Percentiles rank a stretch among this genome's conserved stretches.
These are phyloP conservation scores for Sugiyamaella valdiviana DNA, from an alignment of 805 yeast species.

Conservation along the genomic window DNA sequence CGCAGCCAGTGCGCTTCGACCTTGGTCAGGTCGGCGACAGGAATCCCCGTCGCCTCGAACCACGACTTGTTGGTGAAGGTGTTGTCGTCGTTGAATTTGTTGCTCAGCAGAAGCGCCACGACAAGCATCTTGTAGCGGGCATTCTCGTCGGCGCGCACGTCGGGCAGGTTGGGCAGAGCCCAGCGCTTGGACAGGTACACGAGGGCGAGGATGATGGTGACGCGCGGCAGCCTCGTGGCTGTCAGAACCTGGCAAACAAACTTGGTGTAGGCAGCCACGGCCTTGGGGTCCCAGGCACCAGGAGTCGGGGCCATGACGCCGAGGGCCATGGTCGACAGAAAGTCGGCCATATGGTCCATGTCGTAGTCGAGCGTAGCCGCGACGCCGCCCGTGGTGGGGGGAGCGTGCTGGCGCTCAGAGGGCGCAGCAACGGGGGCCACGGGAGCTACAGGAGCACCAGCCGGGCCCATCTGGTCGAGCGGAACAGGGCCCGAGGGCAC, in stretches of 20 bases:
- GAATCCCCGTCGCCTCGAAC: constrained; percentile 90
- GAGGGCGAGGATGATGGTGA: constrained; percentile 72
- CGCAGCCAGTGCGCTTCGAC: constrained; percentile 68
- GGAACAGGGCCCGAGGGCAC: constrained; percentile 13
- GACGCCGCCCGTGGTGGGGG: constrained; percentile 60
- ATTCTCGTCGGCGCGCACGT: constrained; percentile 25
- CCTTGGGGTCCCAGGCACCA: constrained; percentile 6
- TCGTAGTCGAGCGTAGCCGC: constrained; percentile 74
- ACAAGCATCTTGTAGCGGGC: constrained; percentile 48
- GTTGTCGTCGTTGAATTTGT: constrained; percentile 93
- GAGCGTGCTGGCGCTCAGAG: not conserved
- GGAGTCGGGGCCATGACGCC: constrained; percentile 37
- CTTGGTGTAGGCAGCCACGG: constrained; percentile 22
- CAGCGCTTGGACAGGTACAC: constrained; percentile 68
- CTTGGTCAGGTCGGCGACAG: constrained; percentile 51
- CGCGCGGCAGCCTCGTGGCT: constrained; percentile 82
- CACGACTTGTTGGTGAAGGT: constrained; percentile 93
- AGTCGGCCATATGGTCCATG: constrained; percentile 68
- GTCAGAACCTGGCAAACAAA: constrained; percentile 63
- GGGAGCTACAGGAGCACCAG: constrained; percentile 14
- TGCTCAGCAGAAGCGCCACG: constrained; percentile 72
- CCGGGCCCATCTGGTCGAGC: constrained; percentile 18
- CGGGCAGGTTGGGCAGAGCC: constrained; percentile 35
- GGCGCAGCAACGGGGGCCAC: constrained; percentile 12
- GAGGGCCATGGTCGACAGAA: constrained; percentile 65